Conservation (phyloP, 805 yeast genomes). For the Candida alai region DNA sequence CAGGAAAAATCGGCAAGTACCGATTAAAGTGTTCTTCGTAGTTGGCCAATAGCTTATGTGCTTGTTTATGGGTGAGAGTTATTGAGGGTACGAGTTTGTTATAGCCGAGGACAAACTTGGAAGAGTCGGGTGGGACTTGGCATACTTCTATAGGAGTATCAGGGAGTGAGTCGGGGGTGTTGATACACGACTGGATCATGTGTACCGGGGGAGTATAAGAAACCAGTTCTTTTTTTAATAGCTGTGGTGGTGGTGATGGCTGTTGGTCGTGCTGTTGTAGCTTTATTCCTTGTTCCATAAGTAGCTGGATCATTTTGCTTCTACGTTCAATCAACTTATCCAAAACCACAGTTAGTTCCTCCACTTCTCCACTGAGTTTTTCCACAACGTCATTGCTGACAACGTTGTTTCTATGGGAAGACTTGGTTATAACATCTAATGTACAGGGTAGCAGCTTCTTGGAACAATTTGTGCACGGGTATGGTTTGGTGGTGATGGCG, state of each 20-base stretch:
- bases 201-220: constrained; percentile 17
- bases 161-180: constrained; percentile 11
- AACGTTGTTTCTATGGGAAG: constrained; percentile 49
- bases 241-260: background rate
- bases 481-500: constrained; percentile 47
- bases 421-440: constrained; percentile 48
- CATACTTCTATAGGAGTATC: background rate
- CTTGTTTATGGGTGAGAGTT: constrained; percentile 14
- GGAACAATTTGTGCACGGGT: constrained; percentile 54
- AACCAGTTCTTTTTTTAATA: background rate
- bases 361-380: constrained; percentile 24
- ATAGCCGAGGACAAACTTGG: constrained; percentile 5
- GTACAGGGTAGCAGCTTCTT: constrained; percentile 50
- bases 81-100: constrained; percentile 8
- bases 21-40: constrained; percentile 27
- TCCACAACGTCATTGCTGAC: constrained; percentile 29
- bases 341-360: constrained; percentile 18
- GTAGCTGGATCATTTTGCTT: constrained; percentile 8
- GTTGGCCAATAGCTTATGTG: constrained; percentile 13
- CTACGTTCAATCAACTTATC: constrained; percentile 22
- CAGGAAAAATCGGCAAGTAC: constrained; percentile 31
- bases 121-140: background rate
- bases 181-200: constrained; percentile 21
- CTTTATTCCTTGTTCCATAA: constrained; percentile 11
- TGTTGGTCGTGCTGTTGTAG: constrained; percentile 2